These are phyloP conservation scores for Nothophoma quercina DNA, from an alignment of 2,329 filamentous ascomycete genomes.

Conservation along the genomic window DNA sequence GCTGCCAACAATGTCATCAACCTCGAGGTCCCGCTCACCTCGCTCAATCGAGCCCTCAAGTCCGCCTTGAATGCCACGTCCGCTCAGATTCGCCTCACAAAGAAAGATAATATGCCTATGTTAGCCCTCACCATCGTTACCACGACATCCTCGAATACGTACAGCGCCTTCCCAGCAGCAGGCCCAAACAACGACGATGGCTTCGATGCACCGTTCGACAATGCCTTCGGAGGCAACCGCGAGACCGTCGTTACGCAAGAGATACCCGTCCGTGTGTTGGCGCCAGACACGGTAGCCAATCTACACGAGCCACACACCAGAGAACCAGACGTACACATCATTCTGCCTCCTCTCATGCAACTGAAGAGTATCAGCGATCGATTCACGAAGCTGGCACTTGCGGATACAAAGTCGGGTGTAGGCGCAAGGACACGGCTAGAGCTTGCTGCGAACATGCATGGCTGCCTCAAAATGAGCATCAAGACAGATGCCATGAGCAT, in stretches of 20 bases:
- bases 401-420: constrained; percentile 47
- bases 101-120: constrained; percentile 86
- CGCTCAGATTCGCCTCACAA: constrained; percentile 87
- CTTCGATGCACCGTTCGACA: constrained; percentile 36
- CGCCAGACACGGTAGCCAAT: constrained; percentile 83
- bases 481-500: constrained; percentile 85
- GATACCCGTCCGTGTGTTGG: constrained; percentile 90
- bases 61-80: constrained; percentile 83
- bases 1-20: constrained; percentile 92
- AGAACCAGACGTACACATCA: constrained; percentile 93
- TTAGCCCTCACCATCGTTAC: constrained; percentile 90
- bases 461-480: constrained; percentile 79
- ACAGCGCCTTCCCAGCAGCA: constrained; percentile 45
- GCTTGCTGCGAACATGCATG: constrained; percentile 93
- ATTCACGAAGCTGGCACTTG: constrained; percentile 79
- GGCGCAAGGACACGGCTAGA: constrained; percentile 69
- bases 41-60: constrained; percentile 88
- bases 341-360: constrained; percentile 84
- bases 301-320: constrained; percentile 90
- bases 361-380: constrained; percentile 94
- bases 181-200: constrained; percentile 34
- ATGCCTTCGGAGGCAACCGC: constrained; percentile 64
- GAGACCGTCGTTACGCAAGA: constrained; percentile 96
- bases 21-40: constrained; percentile 88
- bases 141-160: constrained; percentile 63